Evolutionary conservation across 1,284 basidiomycete species (phyloP).

Genomic region (Ganoderma leucocontextum): DNA sequence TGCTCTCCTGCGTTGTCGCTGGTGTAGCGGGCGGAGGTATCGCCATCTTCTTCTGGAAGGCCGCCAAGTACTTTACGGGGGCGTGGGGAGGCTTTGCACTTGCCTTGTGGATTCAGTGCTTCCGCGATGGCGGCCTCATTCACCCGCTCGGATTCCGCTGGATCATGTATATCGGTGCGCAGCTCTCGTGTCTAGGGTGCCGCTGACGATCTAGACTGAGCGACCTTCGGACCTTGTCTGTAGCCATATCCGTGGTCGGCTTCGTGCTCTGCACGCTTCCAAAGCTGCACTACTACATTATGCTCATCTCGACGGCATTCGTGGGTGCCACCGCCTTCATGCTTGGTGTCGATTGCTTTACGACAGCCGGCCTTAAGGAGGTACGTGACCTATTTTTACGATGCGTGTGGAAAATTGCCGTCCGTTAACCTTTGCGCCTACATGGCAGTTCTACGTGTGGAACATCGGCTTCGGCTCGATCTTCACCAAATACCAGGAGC

Average conservation of each 20-base stretch:
- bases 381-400: slow-evolving; percentile 47
- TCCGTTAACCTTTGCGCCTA: slow-evolving; percentile 15
- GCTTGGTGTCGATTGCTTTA: slow-evolving; percentile 93
- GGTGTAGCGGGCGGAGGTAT: slow-evolving; percentile 86
- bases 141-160: slow-evolving; percentile 80
- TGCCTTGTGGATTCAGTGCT: slow-evolving; percentile 88
- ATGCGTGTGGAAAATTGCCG: slow-evolving; percentile 4
- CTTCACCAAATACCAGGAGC: slow-evolving; percentile 78
- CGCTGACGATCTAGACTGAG: slow-evolving; percentile 15
- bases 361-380: slow-evolving; percentile 91
- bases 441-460: slow-evolving; percentile 89
- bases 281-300: slow-evolving; percentile 78
- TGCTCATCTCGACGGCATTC: slow-evolving; percentile 85
- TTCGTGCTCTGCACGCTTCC: slow-evolving; percentile 59
- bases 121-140: slow-evolving; percentile 85
- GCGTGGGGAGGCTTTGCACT: slow-evolving; percentile 91
- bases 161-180: slow-evolving; percentile 86
- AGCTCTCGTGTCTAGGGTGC: slow-evolving; percentile 10
- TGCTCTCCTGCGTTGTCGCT: slow-evolving; percentile 83
- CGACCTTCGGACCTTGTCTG: slow-evolving; percentile 25
- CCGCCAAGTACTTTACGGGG: slow-evolving; percentile 85
- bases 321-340: slow-evolving; percentile 95
- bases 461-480: slow-evolving; percentile 86
- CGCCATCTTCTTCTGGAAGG: slow-evolving; percentile 91
- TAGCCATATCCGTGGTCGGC: slow-evolving; percentile 49